phyloP scores from a whole-genome alignment of 139 green algal species.

The Picochlorum sp. region DNA sequence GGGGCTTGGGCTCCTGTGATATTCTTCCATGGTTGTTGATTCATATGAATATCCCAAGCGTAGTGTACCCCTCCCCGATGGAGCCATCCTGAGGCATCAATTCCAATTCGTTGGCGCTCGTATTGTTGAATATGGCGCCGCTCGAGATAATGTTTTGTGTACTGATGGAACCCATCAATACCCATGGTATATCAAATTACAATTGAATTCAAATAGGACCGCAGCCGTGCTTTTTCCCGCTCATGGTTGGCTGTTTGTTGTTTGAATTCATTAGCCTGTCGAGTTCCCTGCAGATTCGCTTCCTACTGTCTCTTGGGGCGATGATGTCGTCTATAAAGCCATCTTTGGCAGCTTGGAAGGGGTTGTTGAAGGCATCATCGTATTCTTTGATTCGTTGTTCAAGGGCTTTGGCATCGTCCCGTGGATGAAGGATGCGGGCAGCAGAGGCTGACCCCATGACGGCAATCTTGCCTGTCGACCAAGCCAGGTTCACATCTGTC shows the following conservation, averaged over 20 bases:
- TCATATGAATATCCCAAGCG: slow-evolving; percentile 65
- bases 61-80: slow-evolving; percentile 82
- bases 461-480: slow-evolving; percentile 58
- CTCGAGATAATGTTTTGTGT: slow-evolving; percentile 9
- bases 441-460: slow-evolving; percentile 65
- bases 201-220: slow-evolving; percentile 27
- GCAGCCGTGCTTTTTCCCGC: slow-evolving; percentile 38
- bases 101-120: slow-evolving; percentile 53
- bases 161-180: slow-evolving; percentile 14
- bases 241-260: slow-evolving; percentile 10
- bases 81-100: slow-evolving; percentile 91
- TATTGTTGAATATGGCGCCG: slow-evolving; percentile 60
- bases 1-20: slow-evolving; percentile 2
- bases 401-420: slow-evolving; percentile 3
- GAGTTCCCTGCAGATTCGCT: slow-evolving; percentile 42
- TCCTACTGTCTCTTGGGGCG: slow-evolving; percentile 39
- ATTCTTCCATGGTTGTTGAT: slow-evolving; percentile 21
- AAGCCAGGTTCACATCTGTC: slow-evolving; percentile 55
- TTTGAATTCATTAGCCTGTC: slow-evolving; percentile 36
- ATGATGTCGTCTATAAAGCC: slow-evolving; percentile 64
- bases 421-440: slow-evolving; percentile 48
- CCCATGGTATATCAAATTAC: slow-evolving; percentile 9
- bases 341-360: slow-evolving; percentile 40
- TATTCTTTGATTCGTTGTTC: slow-evolving; percentile 29
- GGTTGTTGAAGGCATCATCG: slow-evolving; percentile 42